Evolutionary conservation across 1,284 basidiomycete genomes (phyloP), one percentile per base, ranked within the genome.

Genomic region (Ceratobasidium sp.): DNA sequence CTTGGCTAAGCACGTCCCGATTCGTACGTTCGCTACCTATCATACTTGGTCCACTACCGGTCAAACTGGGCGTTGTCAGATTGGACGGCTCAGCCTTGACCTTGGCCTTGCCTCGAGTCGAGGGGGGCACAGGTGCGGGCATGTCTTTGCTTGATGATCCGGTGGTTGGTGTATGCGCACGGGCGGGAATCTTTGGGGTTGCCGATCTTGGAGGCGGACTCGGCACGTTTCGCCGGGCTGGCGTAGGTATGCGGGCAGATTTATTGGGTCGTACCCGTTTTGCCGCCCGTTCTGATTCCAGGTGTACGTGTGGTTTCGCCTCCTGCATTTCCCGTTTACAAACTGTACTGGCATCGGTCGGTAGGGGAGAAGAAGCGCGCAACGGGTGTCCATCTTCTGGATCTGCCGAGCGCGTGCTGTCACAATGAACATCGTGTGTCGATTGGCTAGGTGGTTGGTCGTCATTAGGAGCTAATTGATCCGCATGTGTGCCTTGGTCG

Each of bases 131-230:
- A 3, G 76, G 66, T 6, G 56, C 76, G 40, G 53, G 66, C n/a
- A 66, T 68, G 18, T 42, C 44, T n/a, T 26, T 20, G 3, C 26
- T 68, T 18, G 64, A 33, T 33, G 33, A 40, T 4, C 53, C 56
- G 26, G 67, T 40, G n/a, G 61, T 18, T 42, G 76, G 49, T 77
- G 66, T 61, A 77, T 69, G 64, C 33, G 53, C n/a, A 33, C 58
- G 76, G 18, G n/a, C 39, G 13, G 23, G n/a, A 26, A 7, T n/a
- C 10, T 58, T 42, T 42, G 68, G 68, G 28, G 18, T 42, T n/a
- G 13, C 39, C 7, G 18, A 23, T 44, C n/a, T 66, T 13, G 68
- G 53, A 12, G 51, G n/a, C 44, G 53, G 39, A 42, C 39, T 39
- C 10, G 53, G 55, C 23, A 20, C 4, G 42, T 33, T 56, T 56